Evolutionary conservation across 345 rosid genomes (phyloP), one percentile per base, ranked within the genome.

Genomic region (Salix dunnii): DNA sequence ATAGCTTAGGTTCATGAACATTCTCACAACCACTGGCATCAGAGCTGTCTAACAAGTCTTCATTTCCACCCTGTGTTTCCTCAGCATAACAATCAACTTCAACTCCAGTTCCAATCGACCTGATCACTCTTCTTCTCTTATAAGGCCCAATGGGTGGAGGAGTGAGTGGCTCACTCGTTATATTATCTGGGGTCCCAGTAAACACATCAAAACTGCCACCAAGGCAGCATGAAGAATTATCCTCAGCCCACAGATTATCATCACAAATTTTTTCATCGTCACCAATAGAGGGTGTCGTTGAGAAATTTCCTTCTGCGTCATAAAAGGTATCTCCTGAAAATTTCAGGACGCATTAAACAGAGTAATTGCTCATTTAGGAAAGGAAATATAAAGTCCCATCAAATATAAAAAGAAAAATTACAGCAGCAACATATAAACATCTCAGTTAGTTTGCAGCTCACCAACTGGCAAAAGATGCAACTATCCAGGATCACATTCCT

Each of bases 271-370:
- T 81, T 3, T 88, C 86, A 6, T 86, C 90, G 74, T 77, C 84
- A 73, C 87, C 83, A 42, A 78, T 20, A 38, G 73, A 74, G 2
- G 58, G 68, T 33, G 86, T 21, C 76, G 73, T 76, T 0, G 89
- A 74, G 61, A 92, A 91, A 70, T 88, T 88, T 23, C 82, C 87
- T 85, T 92, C 83, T 33, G 97, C 96, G 77, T 96, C 99, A 78
- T 90, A 87, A 84, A 91, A 96, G 16, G 82, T 84, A 60, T 96
- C 98, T 63, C 95, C 99, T 96, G 86, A 73, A 76, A 79, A 82
- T 71, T 53, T 80, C 66, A 48, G 40, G 69, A 63, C 36, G 69
- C 42, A 74, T 42, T 51, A 38, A 66, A 31, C 25, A 33, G 5
- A 31, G 38, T 23, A 60, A 42, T 20, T 36, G 77, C 43, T 75